Base-by-base conservation (phyloP, 768 basidiomycete species). In the Mycena chlorophos region DNA sequence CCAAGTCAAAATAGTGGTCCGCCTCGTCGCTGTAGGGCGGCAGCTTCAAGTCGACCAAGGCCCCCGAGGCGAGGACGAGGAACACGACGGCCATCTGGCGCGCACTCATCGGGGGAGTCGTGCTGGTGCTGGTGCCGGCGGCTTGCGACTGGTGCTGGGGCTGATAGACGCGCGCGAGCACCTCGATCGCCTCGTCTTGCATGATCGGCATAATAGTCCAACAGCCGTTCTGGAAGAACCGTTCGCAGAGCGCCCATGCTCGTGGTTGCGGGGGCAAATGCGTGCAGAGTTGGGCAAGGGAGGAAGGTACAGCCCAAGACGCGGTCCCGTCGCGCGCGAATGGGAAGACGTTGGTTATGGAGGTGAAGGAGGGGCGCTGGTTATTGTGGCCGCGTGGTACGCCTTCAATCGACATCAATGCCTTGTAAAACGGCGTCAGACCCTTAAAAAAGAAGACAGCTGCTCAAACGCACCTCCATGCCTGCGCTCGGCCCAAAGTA, bases 401-500 rank as follows among this genome's bases (percentile, higher is more conserved):
- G 5, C 52, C 56, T 50, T 57, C 60, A 4, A 55, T 61, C 60
- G n/a, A n/a, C n/a, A n/a, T n/a, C n/a, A n/a, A n/a, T n/a, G n/a
- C n/a, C n/a, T n/a, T n/a, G n/a, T n/a, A n/a, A n/a, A n/a, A n/a
- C n/a, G n/a, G n/a, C n/a, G n/a, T n/a, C n/a, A n/a, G n/a, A n/a
- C n/a, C n/a, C n/a, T n/a, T n/a, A n/a, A n/a, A n/a, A n/a, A 12
- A 10, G 40, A 19, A 43, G 40, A 6, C 10, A 10, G 20, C 16
- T 19, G 40, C 27, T 5, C 37, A n/a, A 52, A 22, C 54, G 5
- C 34, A 77, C 75, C 72, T 83, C 80, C 4, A 78, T 71, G 4
- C 78, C 79, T 3, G 76, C 81, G 14, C 77, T 74, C 20, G 75
- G 76, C 13, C 81, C 82, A 48, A 79, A 78, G 61, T 80, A 83